Percentiles rank a stretch among this genome's conserved stretches.
Evolutionary conservation across 108 stramenopile genomes (phyloP).

Genomic region (Aurantiochytrium sp.): DNA sequence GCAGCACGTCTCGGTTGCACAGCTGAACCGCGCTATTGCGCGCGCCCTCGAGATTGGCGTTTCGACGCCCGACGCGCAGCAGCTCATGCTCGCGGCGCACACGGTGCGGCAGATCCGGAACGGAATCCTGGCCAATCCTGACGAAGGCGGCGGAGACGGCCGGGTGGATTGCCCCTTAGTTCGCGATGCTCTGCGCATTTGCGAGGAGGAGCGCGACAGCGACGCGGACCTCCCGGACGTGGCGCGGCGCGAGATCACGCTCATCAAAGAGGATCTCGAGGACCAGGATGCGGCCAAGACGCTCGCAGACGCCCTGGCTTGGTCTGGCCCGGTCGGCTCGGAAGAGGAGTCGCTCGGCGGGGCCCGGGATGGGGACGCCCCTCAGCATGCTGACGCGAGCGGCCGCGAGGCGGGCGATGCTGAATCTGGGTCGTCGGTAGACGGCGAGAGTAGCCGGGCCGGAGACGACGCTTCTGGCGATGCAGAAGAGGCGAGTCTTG

Average conservation of each 20-base stretch:
- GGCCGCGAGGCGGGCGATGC: no score
- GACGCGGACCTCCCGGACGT: neutral
- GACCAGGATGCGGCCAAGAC: neutral
- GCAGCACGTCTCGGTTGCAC: conserved; percentile 1
- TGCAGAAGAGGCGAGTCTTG: no score
- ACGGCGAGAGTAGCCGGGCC: neutral
- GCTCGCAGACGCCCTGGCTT: neutral
- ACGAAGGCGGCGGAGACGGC: conserved; percentile 2
- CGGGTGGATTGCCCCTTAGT: neutral
- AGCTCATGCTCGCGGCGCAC: neutral
- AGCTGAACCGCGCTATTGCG: neutral
- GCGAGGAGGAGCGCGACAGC: neutral
- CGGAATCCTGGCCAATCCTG: neutral
- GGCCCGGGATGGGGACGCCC: no score
- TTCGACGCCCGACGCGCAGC: conserved; percentile 4
- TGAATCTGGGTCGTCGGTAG: neutral
- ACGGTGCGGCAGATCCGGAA: conserved; percentile 12
- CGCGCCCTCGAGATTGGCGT: conserved; percentile 26
- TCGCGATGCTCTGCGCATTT: neutral
- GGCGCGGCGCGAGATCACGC: neutral
- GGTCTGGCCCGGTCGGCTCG: no score
- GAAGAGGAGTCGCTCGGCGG: no score
- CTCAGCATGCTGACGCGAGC: no score
- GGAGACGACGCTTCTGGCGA: neutral
- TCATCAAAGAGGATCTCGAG: neutral